These are phyloP conservation scores for Candida namnaoensis DNA, from an alignment of 805 yeast species.

Conservation along the genomic window DNA sequence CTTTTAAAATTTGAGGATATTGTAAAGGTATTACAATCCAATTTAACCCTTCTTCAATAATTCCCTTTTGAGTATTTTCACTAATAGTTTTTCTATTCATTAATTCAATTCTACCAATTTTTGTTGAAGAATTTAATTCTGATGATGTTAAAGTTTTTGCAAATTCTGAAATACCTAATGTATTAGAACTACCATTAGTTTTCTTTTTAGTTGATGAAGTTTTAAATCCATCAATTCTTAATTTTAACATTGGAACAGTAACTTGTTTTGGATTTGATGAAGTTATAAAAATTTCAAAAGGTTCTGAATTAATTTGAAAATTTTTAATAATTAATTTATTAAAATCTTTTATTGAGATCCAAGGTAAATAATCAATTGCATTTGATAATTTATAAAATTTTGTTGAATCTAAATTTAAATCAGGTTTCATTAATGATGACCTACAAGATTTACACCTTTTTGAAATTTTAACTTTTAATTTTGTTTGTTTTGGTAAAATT, in stretches of 20 bases:
- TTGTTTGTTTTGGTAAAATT: constrained; percentile 10
- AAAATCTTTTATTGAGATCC: neutral
- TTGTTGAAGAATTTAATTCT: constrained; percentile 17
- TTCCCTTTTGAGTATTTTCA: constrained; percentile 1
- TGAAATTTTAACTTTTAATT: constrained; percentile 12
- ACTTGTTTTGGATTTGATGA: constrained; percentile 1
- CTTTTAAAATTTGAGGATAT: too few species aligned
- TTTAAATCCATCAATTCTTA: constrained; percentile 5
- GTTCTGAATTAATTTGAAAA: neutral
- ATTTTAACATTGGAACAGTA: constrained; percentile 10
- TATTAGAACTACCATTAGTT: too few species aligned
- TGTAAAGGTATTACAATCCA: constrained; percentile 21
- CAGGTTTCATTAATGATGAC: constrained; percentile 18
- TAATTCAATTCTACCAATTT: constrained; percentile 20
- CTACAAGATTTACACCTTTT: constrained; percentile 20
- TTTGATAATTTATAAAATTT: constrained; percentile 19
- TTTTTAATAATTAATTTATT: too few species aligned
- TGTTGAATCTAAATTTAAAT: constrained; percentile 12
- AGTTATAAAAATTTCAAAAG: constrained; percentile 7
- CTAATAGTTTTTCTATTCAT: constrained; percentile 14
- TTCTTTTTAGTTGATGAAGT: constrained; percentile 6
- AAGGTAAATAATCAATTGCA: constrained; percentile 17
- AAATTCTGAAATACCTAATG: too few species aligned
- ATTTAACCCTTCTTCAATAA: constrained; percentile 16
- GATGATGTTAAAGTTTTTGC: constrained; percentile 21